These are phyloP conservation scores for Sesbania bispinosa DNA, from an alignment of 306 rosid species.

Conservation along the genomic window DNA sequence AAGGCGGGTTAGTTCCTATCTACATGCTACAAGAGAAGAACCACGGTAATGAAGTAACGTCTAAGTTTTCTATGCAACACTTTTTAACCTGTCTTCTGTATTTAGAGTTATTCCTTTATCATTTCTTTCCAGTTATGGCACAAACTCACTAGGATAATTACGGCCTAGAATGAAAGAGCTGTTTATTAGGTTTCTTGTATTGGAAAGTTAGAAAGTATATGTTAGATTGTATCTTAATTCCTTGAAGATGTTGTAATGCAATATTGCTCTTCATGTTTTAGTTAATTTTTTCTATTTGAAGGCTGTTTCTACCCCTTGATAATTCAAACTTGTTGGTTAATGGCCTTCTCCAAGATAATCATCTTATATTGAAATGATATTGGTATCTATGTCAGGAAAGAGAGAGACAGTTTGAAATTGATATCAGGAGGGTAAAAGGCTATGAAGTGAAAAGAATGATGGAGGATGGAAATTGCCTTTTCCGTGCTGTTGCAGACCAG, in stretches of 20 bases:
- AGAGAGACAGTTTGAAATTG: slow-evolving; percentile 88
- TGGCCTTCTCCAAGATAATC: background rate
- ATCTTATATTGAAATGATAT: slow-evolving; percentile 9
- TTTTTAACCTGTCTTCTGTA: background rate
- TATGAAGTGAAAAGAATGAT: slow-evolving; percentile 85
- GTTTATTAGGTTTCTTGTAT: background rate
- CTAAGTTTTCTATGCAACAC: background rate
- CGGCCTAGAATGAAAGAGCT: background rate
- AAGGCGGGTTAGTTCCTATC: background rate
- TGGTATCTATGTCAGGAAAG: slow-evolving; percentile 60
- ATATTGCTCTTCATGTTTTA: background rate
- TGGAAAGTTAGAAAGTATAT: background rate
- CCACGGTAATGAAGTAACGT: background rate
- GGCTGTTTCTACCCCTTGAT: background rate
- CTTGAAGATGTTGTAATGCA: background rate
- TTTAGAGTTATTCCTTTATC: background rate
- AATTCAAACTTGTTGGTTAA: background rate
- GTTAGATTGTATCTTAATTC: slow-evolving; percentile 5
- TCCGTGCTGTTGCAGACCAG: slow-evolving; percentile 95
- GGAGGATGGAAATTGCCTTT: slow-evolving; percentile 97
- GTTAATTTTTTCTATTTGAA: background rate
- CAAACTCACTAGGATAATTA: background rate
- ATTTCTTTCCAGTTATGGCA: background rate
- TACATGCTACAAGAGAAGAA: background rate
- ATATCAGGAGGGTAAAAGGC: slow-evolving; percentile 75